Evolutionary conservation across 2,329 filamentous ascomycete genomes (phyloP), one percentile per base, ranked within the genome.

Genomic region (Coniochaeta prunicola): DNA sequence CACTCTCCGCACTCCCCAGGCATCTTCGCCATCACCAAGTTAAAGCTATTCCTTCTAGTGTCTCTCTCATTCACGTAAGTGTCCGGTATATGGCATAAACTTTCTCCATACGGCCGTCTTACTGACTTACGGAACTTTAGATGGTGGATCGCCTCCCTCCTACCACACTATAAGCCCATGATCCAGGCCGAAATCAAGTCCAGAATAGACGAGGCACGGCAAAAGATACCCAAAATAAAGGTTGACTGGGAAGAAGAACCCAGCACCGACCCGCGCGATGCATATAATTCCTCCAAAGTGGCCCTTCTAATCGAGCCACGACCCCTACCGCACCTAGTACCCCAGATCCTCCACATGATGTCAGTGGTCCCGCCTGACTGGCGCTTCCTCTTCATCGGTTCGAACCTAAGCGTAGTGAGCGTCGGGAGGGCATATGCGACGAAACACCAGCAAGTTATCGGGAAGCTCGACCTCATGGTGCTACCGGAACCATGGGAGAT

Each of bases 361-460:
- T 70, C 75, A 3, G 77, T 81, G 24, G 76, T 81, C 1, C 80
- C 80, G 1, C 76, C 77, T 7, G 80, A 83, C 65, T 83, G 80
- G 80, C 76, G 75, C 50, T 81, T 82, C 66, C 66, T 79, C 61
- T 81, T 82, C 65, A 73, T 82, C 62, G 80, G 80, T 57, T 77
- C 79, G 33, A 72, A 75, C 34, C 69, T 75, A 63, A 82, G 79
- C 57, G 74, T 79, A 26, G 69, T 73, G 48, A 74, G 72, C 61
- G 69, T 84, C 10, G 73, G 72, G 26, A 70, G 77, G 45, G 74
- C 76, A 59, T 75, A 74, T 57, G 75, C 78, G 26, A 76, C 78
- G 55, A 75, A 77, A 64, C 73, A 78, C 61, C 79, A 81, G 64
- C 74, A 78, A 63, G 70, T 74, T 24, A 73, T 76, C 45, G 80